phyloP scores from a whole-genome alignment of 225 moss, liverwort and hornwort species.

The Antitrichia curtipendula region DNA sequence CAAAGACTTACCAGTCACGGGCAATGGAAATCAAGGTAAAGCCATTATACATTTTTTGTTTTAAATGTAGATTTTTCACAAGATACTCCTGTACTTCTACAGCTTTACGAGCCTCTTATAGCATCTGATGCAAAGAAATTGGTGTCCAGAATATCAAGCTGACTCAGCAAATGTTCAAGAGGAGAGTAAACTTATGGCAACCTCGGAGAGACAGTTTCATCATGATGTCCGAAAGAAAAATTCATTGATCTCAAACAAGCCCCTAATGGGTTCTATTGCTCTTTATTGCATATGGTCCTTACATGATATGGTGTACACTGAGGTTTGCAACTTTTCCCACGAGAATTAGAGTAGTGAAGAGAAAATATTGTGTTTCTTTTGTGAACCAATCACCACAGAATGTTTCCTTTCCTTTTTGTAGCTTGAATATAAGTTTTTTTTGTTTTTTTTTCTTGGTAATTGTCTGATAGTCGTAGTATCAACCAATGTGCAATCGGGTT shows the following conservation, averaged over 20 bases:
- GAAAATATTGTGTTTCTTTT: no score
- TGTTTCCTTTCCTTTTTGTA: background rate
- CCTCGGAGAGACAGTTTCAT: background rate
- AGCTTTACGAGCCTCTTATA: background rate
- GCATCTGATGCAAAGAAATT: background rate
- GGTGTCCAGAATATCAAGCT: background rate
- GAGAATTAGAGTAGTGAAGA: no score
- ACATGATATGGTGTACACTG: no score
- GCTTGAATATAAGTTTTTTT: background rate
- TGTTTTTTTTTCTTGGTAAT: background rate
- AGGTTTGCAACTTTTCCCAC: no score
- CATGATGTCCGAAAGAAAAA: background rate
- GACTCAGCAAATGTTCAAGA: background rate
- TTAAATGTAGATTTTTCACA: no score
- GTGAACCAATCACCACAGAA: no score
- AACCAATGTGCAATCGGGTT: background rate
- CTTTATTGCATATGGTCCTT: no score
- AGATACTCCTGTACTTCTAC: background rate
- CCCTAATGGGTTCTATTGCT: no score
- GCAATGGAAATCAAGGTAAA: no score
- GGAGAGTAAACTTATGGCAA: background rate
- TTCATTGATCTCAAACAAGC: constrained; percentile 4
- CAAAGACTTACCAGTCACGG: no score
- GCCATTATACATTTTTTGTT: no score
- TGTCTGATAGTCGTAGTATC: background rate